Conservation (phyloP, 2,329 filamentous ascomycete species). For the Albifimbria verrucaria region DNA sequence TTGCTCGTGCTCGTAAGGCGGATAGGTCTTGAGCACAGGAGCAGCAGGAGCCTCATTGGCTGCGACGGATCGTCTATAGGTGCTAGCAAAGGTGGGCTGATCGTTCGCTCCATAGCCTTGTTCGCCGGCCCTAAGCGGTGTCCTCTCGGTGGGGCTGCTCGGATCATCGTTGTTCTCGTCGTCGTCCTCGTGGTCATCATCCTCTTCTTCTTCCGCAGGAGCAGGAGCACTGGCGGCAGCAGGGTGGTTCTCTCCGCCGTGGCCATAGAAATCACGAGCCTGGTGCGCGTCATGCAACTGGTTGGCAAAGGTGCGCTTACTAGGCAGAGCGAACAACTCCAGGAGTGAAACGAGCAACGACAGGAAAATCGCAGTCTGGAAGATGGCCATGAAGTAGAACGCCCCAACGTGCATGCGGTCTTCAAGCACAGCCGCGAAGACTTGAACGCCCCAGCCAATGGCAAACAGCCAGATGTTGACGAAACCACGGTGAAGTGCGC, state of each 20-base stretch:
- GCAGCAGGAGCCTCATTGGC: constrained; percentile 21
- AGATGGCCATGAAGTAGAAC: constrained; percentile 79
- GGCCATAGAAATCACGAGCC: constrained; percentile 25
- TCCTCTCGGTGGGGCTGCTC: constrained; percentile 47
- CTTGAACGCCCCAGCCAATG: constrained; percentile 68
- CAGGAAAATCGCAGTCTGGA: constrained; percentile 71
- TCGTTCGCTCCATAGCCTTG: constrained; percentile 31
- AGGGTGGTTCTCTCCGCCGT: not conserved
- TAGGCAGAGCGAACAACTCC: constrained; percentile 75
- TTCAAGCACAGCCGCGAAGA: constrained; percentile 71
- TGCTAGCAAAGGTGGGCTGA: constrained; percentile 52
- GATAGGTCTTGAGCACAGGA: constrained; percentile 18
- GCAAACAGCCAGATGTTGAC: constrained; percentile 80
- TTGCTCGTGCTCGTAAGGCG: constrained; percentile 70
- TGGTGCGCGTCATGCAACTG: constrained; percentile 51
- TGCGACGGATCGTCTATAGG: constrained; percentile 47
- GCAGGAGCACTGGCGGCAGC: not conserved
- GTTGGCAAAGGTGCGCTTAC: constrained; percentile 66
- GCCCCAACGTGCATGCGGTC: constrained; percentile 69
- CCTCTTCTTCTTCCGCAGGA: not conserved
- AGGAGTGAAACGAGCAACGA: constrained; percentile 72
- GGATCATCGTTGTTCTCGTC: constrained; percentile 17
- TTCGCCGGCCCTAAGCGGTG: constrained; percentile 44
- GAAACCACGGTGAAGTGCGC: constrained; percentile 80
- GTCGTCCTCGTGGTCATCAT: constrained; percentile 2